Base-by-base conservation (phyloP, 495 filamentous ascomycete genomes). In the Apiosordaria backusii region DNA sequence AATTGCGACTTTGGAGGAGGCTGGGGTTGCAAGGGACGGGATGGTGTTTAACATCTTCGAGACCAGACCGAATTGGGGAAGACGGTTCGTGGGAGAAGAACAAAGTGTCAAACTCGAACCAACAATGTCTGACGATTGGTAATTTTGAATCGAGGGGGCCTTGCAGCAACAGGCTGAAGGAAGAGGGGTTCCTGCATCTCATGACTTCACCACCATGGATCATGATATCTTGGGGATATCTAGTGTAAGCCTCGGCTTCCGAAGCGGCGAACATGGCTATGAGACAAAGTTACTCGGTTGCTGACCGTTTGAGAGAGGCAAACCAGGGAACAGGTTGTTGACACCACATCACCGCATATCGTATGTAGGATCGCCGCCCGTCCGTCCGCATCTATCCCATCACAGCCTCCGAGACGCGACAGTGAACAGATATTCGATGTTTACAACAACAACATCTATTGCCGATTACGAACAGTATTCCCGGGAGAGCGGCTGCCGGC, bases 111-210 rank as follows among this genome's bases (percentile, higher is more conserved):
- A 55, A 22, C 52, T 21, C 4, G 9, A 13, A 55, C 52, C n/a
- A 21, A 21, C 52, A 22, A 55, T 55, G 52, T 55, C 21, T 55
- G 52, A 55, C 19, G 18, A 55, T 55, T 55, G 52, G 52, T 55
- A 6, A 23, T 55, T 55, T 55, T 13, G 7, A 2, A 54, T 45
- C 35, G 35, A 45, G 35, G 29, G 35, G 35, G 35, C 0, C 35
- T 45, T 45, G 35, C 35, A 45, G 35, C 27, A 29, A 29, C 27
- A 29, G 27, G 27, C 27, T 29, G 27, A 29, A 45, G 35, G 35
- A 45, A 45, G 35, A 45, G 35, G 35, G 35, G 35, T 45, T 45
- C 35, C 52, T 55, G n/a, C 22, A 23, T 55, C 52, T 55, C 13
- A 22, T 22, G 52, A 22, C 52, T 23, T 55, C 22, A 10, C 4